These are phyloP conservation scores for Neurospora sp. DNA, from an alignment of 495 filamentous ascomycete species.

Conservation along the genomic window DNA sequence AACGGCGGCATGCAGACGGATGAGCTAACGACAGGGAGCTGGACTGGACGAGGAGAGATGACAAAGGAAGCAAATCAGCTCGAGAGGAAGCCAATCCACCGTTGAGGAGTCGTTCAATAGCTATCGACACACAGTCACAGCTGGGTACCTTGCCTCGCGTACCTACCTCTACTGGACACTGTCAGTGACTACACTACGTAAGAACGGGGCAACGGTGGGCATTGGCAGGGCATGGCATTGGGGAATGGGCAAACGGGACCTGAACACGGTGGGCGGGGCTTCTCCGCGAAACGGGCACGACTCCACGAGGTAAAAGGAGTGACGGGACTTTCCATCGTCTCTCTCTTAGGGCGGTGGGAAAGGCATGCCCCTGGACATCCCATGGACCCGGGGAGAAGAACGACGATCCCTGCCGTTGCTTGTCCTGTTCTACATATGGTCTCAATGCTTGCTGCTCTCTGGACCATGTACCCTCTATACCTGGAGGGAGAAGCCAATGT, in stretches of 20 bases:
- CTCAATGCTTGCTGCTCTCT: neutral
- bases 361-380: neutral
- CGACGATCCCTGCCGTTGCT: neutral
- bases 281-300: neutral
- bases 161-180: neutral
- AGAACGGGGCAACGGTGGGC: neutral
- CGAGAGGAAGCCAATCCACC: neutral
- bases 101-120: neutral
- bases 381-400: neutral
- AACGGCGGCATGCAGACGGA: neutral
- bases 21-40: neutral
- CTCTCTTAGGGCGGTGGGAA: neutral
- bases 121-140: neutral
- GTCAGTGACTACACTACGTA: neutral
- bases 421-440: neutral
- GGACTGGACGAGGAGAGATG: neutral
- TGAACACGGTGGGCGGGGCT: neutral
- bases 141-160: neutral
- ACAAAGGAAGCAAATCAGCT: neutral
- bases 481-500: neutral
- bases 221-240: neutral
- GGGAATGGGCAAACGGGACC: neutral
- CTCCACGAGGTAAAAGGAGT: neutral
- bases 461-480: neutral
- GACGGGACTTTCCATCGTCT: neutral